Conservation (phyloP, 805 yeast genomes). For the Clavispora phyllophila region DNA sequence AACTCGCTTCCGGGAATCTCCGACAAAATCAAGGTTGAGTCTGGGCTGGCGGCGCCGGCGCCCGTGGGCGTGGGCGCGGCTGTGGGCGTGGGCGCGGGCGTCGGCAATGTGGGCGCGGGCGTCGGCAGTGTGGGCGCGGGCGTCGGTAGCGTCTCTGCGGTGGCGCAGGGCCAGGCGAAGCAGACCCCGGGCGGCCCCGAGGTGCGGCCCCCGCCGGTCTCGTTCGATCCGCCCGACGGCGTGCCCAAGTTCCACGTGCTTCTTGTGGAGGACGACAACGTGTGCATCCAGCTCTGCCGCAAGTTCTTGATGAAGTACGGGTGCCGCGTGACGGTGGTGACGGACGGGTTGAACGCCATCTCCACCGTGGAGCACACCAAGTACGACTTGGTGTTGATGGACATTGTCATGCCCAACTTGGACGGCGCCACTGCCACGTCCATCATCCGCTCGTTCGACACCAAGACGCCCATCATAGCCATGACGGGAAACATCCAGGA, state of each 20-base stretch:
- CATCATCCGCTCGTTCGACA: slow-evolving; percentile 78
- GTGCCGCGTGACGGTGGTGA: slow-evolving; percentile 86
- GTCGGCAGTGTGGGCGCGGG: too few species aligned
- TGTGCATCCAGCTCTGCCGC: slow-evolving; percentile 76
- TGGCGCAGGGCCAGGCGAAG: too few species aligned
- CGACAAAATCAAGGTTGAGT: slow-evolving; percentile 1
- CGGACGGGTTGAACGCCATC: slow-evolving; percentile 89
- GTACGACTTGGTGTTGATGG: slow-evolving; percentile 79
- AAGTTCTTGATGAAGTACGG: slow-evolving; percentile 84
- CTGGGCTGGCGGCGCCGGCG: neutral
- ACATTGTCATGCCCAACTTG: slow-evolving; percentile 82
- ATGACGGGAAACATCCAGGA: slow-evolving; percentile 90
- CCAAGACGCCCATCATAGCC: slow-evolving; percentile 84
- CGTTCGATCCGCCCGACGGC: neutral
- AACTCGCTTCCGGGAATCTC: neutral
- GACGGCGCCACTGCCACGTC: slow-evolving; percentile 91
- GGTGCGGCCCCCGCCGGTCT: slow-evolving; percentile 11
- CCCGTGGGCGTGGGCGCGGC: neutral
- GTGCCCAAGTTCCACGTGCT: slow-evolving; percentile 60
- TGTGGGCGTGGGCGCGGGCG: neutral
- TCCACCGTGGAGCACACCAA: slow-evolving; percentile 64
- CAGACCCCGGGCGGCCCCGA: too few species aligned
- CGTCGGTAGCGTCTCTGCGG: too few species aligned
- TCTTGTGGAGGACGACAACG: slow-evolving; percentile 75
- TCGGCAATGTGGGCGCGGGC: neutral